Evolutionary conservation across 2,329 filamentous ascomycete genomes (phyloP), one percentile per base, ranked within the genome.

Genomic region (Dactylellina cionopaga): DNA sequence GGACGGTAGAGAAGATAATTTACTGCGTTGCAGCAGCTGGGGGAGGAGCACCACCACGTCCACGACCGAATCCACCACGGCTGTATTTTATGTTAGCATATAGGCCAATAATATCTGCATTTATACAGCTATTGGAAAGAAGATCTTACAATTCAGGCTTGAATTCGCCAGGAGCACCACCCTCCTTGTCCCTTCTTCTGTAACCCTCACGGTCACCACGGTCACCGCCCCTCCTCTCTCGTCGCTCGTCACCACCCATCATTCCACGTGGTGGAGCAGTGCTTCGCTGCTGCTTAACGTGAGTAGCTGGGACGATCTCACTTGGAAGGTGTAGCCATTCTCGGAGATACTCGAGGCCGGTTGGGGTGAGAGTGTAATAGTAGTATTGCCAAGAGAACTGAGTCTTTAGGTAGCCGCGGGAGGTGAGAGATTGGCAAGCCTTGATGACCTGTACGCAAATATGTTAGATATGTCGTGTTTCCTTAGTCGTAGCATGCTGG

Each of bases 361-460:
- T 93, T 82, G 93, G 92, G 83, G 94, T 97, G 85, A 99, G 90
- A 85, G 95, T 97, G 90, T 99, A 99, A 91, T 99, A 99, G 90
- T 98, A 96, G 89, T 93, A 96, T 86, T 96, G 92, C 92, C 92
- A 96, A 78, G 92, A 96, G 91, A 99, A 99, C 85, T 96, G 95
- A 80, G 95, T 99, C 92, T 99, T 99, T 86, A 99, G 89, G 85
- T 92, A 98, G 83, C 94, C 94, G 83, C 95, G 94, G 79, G 93
- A 97, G 86, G 89, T 96, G 82, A 99, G 89, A 77, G 95, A 99
- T 88, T 99, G 95, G 86, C 89, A 90, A 81, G 95, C 95, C 90
- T 99, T 99, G 89, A 99, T 92, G 84, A 98, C 85, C 85, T 87
- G 76, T 76, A 51, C 60, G 35, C 43, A 13, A 15, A 75, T 43